Conservation (phyloP, 2,329 filamentous ascomycete species). For the Orbilia oligospora region DNA sequence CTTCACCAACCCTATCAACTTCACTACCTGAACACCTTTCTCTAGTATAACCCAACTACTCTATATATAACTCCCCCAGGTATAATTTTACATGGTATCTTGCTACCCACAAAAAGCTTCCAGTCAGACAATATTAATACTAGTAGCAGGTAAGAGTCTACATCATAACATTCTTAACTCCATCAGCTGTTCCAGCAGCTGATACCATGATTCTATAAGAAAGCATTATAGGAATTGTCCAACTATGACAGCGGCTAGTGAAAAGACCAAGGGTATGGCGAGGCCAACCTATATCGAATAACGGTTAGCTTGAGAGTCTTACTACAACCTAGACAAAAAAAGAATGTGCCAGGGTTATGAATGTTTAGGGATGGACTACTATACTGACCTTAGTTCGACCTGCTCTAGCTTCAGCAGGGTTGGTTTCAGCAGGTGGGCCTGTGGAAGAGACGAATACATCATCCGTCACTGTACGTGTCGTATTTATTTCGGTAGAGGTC, state of each 20-base stretch:
- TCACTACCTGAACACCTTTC: neutral
- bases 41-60: neutral
- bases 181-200: constrained; percentile 13
- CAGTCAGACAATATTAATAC: constrained; percentile 4
- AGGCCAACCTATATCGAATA: neutral
- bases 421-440: constrained; percentile 26
- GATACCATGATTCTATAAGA: constrained; percentile 14
- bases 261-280: neutral
- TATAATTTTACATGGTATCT: neutral
- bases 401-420: constrained; percentile 13
- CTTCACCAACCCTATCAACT: neutral
- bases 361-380: neutral
- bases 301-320: neutral
- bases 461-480: constrained; percentile 41
- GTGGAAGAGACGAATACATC: constrained; percentile 46
- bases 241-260: constrained; percentile 1
- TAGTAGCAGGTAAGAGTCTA: constrained; percentile 1
- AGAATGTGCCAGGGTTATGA: neutral
- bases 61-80: neutral
- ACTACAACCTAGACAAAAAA: too few relatives aligned
- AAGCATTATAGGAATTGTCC: constrained; percentile 13
- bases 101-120: neutral
- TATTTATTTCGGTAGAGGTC: constrained; percentile 35
- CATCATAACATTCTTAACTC: neutral
- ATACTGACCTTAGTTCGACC: constrained; percentile 22